Evolutionary conservation across 2,329 filamentous ascomycete species (phyloP).

Genomic region (Aspergillus uvarum): DNA sequence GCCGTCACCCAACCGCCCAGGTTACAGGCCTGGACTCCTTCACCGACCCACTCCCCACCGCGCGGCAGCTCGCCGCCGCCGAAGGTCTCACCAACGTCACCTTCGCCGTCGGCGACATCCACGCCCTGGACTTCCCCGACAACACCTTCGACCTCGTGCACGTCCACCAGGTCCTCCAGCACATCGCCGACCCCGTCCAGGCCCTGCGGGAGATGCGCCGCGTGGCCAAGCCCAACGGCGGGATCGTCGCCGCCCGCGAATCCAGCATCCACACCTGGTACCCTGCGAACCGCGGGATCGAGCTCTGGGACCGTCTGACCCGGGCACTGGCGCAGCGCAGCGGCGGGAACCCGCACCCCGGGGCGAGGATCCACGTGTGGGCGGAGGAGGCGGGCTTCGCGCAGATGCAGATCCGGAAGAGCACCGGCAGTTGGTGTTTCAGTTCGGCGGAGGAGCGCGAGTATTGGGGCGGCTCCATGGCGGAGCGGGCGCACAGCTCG

Average conservation of each 20-base stretch:
- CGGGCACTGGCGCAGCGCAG: constrained; percentile 22
- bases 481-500: constrained; percentile 27
- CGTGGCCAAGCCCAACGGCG: constrained; percentile 55
- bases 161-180: constrained; percentile 59
- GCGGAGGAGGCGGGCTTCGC: constrained; percentile 38
- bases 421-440: constrained; percentile 39
- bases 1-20: constrained; percentile 36
- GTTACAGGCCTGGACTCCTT: constrained; percentile 41
- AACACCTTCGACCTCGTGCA: constrained; percentile 60
- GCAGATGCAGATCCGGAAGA: constrained; percentile 23
- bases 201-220: constrained; percentile 57
- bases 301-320: constrained; percentile 25
- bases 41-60: constrained; percentile 33
- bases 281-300: constrained; percentile 30
- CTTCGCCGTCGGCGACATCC: constrained; percentile 44
- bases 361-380: constrained; percentile 35
- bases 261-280: constrained; percentile 35
- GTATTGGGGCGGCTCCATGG: constrained; percentile 40
- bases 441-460: constrained; percentile 31
- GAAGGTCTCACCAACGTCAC: constrained; percentile 34
- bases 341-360: constrained; percentile 32
- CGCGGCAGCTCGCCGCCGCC: constrained; percentile 31
- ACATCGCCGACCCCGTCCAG: constrained; percentile 52
- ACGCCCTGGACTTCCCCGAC: constrained; percentile 43
- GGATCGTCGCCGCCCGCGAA: constrained; percentile 54